Percentiles rank a stretch among this genome's conserved stretches.
Evolutionary conservation across 257 asterid genomes (phyloP).

Genomic region (Eustoma russellianum): DNA sequence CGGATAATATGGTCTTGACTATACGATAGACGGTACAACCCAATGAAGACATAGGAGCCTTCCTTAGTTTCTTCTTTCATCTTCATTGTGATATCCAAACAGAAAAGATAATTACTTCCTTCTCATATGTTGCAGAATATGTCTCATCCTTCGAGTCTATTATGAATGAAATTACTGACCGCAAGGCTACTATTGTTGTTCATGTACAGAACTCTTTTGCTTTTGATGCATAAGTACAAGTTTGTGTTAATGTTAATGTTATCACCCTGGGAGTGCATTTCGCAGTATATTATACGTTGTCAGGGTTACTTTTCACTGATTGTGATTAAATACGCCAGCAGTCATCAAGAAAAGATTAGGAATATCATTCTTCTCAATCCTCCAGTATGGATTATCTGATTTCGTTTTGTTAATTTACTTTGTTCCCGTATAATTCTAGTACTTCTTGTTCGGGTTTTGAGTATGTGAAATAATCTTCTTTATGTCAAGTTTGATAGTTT

Average conservation of each 20-base stretch:
- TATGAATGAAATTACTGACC: slow-evolving; percentile 41
- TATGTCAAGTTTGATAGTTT: too few relatives aligned
- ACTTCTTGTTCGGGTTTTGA: background rate
- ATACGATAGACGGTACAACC: slow-evolving; percentile 67
- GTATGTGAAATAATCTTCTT: background rate
- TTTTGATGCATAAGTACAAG: slow-evolving; percentile 1
- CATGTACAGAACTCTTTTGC: slow-evolving; percentile 45
- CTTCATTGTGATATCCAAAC: background rate
- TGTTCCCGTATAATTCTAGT: background rate
- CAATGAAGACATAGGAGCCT: slow-evolving; percentile 1
- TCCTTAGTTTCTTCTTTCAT: background rate
- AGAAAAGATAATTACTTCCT: background rate
- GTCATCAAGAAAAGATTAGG: slow-evolving; percentile 58
- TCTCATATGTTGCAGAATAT: slow-evolving; percentile 40
- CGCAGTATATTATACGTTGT: slow-evolving; percentile 11
- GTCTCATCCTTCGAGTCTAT: slow-evolving; percentile 63
- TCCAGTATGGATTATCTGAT: slow-evolving; percentile 42
- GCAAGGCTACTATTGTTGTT: slow-evolving; percentile 65
- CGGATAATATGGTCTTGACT: slow-evolving; percentile 90
- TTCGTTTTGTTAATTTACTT: background rate
- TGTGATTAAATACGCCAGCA: slow-evolving; percentile 70
- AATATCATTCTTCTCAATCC: slow-evolving; percentile 82
- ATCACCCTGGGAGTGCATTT: slow-evolving; percentile 3
- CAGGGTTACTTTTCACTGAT: slow-evolving; percentile 84
- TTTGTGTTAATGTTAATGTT: background rate